Base-by-base conservation (phyloP, 2,329 filamentous ascomycete genomes). In the Septoria petroselini region DNA sequence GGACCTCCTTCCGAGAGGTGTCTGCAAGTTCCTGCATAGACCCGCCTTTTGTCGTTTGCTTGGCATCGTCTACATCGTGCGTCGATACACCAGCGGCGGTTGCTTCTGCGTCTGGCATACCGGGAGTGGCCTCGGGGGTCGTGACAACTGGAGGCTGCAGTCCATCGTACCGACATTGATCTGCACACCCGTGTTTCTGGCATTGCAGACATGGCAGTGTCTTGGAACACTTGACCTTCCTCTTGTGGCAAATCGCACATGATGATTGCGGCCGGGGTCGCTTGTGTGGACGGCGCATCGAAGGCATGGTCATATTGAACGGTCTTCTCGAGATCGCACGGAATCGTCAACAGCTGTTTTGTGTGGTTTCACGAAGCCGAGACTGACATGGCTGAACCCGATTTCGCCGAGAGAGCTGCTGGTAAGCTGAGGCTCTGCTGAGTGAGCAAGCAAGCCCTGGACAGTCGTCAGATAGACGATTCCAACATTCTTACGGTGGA, bases 171-270 rank as follows among this genome's bases (percentile, higher is more conserved):
- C 42, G 47, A 40, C 53, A 55, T 6, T 50, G 38, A 19, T 52
- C 41, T 39, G 27, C 19, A 23, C 38, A 50, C 1, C 50, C 53
- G 30, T 53, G 49, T 35, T 44, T 49, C 21, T 44, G 35, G 9
- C 53, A 55, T n/a, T 48, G 50, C 2, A 48, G 46, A 17, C 53
- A 55, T 2, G 53, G 53, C 4, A 50, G 21, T 6, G 40, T 45
- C 27, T 50, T 52, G 38, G 49, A 45, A 35, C 53, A 55, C 30
- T 48, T 50, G 18, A 53, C 40, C 40, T 51, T 51, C 21, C 53
- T 33, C 11, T 39, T 30, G 39, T 53, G 49, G 30, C 53, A 55
- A 14, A 55, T 21, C 9, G 50, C 45, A 23, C 53, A 55, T 7
- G 46, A 48, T 4, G 38, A 50, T 25, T 53, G 53, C 9, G 49